Base-by-base conservation (phyloP, 1,284 basidiomycete species). In the Kalmanozyma brasiliensis region DNA sequence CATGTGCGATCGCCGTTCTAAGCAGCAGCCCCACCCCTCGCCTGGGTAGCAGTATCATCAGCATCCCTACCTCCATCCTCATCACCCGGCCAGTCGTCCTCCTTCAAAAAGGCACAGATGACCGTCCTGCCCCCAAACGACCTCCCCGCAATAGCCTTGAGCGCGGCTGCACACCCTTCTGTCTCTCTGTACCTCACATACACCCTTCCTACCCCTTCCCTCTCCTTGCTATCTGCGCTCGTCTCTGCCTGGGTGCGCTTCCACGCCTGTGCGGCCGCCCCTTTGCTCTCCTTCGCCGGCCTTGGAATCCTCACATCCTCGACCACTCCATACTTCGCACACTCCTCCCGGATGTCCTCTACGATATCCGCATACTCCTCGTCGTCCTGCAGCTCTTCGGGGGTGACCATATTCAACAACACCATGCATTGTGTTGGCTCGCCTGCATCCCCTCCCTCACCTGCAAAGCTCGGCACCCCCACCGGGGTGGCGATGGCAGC, bases 381-480 rank as follows among this genome's bases (percentile, higher is more conserved):
- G 82, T 98, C 95, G 79, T 94, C 90, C 23, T 87, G 84, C 52
- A 99, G 87, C 81, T 99, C 95, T 55, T 98, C 95, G 3, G 92
- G 84, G 0, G 92, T 92, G 67, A 99, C 94, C 96, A 98, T 98
- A 87, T 98, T 99, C 79, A 99, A 86, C 90, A 99, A 91, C 79
- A 97, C 89, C 80, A 99, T 87, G 80, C 95, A 94, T 38, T 91
- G 89, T 14, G 86, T 85, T 8, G 84, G 84, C 44, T 81, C 73
- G 44, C 63, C 67, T 22, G 65, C 62, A 38, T 74, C 66, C 13
- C 68, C 71, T 16, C 71, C 70, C 17, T 56, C 77, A n/a, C 82
- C 75, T 52, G 80, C 82, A 4, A 81, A 79, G 8, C 80, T 80
- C 14, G 83, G 71, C 29, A 83, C 80, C 8, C n/a, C n/a, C n/a